phyloP scores from a whole-genome alignment of 2,329 filamentous ascomycete genomes.

The Didymosphaeria variabile region DNA sequence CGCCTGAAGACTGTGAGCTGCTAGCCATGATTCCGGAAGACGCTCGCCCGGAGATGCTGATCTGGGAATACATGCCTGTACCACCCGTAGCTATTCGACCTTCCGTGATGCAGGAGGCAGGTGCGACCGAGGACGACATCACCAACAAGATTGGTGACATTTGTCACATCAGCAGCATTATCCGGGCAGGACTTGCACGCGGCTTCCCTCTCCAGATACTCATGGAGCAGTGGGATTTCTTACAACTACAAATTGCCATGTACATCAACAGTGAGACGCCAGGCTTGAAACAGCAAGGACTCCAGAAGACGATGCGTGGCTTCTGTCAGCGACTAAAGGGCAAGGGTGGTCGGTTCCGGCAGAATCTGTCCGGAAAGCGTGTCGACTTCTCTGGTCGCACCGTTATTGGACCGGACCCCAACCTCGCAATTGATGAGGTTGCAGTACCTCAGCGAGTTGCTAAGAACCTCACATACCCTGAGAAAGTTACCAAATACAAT shows the following conservation, averaged over 20 bases:
- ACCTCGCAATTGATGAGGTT: slow-evolving; percentile 91
- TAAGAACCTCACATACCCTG: slow-evolving; percentile 94
- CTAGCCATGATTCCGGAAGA: slow-evolving; percentile 87
- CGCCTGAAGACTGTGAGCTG: slow-evolving; percentile 85
- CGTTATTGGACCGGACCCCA: slow-evolving; percentile 97
- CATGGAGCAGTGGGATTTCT: slow-evolving; percentile 98
- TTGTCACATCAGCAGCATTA: slow-evolving; percentile 87
- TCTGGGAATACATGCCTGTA: slow-evolving; percentile 96
- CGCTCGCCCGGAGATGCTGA: slow-evolving; percentile 92
- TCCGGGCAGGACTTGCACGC: slow-evolving; percentile 81
- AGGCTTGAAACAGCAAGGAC: slow-evolving; percentile 85
- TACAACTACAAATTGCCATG: slow-evolving; percentile 94
- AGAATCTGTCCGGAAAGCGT: slow-evolving; percentile 96
- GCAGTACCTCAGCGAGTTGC: slow-evolving; percentile 92
- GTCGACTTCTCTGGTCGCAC: slow-evolving; percentile 98
- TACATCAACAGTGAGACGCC: slow-evolving; percentile 98
- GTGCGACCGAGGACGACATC: slow-evolving; percentile 94
- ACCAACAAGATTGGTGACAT: slow-evolving; percentile 98
- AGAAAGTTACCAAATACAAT: slow-evolving; percentile 85
- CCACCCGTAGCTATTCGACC: slow-evolving; percentile 94
- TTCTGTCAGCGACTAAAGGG: slow-evolving; percentile 96
- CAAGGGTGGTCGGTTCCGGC: slow-evolving; percentile 96
- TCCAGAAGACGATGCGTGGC: slow-evolving; percentile 88
- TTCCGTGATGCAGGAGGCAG: slow-evolving; percentile 90
- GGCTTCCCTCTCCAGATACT: slow-evolving; percentile 87